Evolutionary conservation across 2,329 filamentous ascomycete species (phyloP).

Genomic region (Exophiala calicioides): DNA sequence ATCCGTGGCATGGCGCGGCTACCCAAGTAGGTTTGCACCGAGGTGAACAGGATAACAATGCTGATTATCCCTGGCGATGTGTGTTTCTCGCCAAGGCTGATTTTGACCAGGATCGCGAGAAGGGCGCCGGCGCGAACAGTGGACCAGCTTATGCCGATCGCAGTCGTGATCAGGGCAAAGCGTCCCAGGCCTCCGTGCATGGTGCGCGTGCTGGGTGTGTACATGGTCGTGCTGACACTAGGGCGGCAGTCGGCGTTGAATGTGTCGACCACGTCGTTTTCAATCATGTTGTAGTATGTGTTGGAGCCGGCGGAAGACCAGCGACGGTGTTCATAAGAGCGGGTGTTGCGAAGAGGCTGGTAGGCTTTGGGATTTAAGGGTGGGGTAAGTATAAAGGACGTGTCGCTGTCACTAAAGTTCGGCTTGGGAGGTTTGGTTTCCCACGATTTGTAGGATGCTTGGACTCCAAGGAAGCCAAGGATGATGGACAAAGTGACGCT

Average conservation of each 20-base stretch:
- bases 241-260: background rate
- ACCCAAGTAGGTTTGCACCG: conserved; percentile 19
- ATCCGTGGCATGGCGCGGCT: conserved; percentile 19
- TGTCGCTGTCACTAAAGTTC: conserved; percentile 1
- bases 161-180: conserved; percentile 9
- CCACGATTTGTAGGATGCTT: conserved; percentile 19
- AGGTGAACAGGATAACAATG: conserved; percentile 20
- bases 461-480: conserved; percentile 17
- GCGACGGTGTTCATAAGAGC: background rate
- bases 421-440: conserved; percentile 10
- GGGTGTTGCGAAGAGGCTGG: conserved; percentile 4
- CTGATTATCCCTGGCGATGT: conserved; percentile 17
- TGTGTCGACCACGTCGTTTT: conserved; percentile 1
- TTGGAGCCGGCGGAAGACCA: background rate
- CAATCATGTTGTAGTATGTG: background rate
- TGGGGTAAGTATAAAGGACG: background rate
- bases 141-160: conserved; percentile 16
- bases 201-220: background rate
- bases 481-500: conserved; percentile 15
- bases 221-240: background rate
- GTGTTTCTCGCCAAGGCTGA: conserved; percentile 14
- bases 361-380: conserved; percentile 10
- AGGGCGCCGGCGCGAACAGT: conserved; percentile 9
- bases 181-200: conserved; percentile 11
- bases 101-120: conserved; percentile 9